These are phyloP conservation scores for Solanum dulcamara DNA, from an alignment of 257 asterid species.

Conservation along the genomic window DNA sequence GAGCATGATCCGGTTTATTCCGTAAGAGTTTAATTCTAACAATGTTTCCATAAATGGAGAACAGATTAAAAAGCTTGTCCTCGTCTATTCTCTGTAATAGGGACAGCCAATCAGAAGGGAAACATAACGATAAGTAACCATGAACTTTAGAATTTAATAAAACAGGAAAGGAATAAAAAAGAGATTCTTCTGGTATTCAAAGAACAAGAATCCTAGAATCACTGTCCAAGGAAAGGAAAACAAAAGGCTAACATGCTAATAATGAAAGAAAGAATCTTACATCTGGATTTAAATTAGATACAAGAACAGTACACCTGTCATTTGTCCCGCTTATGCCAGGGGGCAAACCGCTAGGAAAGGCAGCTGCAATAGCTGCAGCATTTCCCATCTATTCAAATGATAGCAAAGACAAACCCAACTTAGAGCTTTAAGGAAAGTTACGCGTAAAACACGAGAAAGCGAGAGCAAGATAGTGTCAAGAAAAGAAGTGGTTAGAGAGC, in stretches of 20 bases:
- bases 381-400: slow-evolving; percentile 51
- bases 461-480: background rate
- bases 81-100: slow-evolving; percentile 67
- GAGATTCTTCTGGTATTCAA: background rate
- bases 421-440: background rate
- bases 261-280: slow-evolving; percentile 32
- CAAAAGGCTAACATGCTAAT: background rate
- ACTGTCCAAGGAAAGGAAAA: background rate
- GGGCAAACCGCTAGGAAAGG: slow-evolving; percentile 92
- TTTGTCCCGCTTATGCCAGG: slow-evolving; percentile 89
- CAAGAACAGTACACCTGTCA: slow-evolving; percentile 90
- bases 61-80: slow-evolving; percentile 91
- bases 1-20: slow-evolving; percentile 92
- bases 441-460: background rate
- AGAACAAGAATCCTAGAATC: background rate
- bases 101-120: background rate
- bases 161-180: background rate
- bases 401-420: background rate
- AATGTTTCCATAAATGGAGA: slow-evolving; percentile 92
- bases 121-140: background rate
- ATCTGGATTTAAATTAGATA: slow-evolving; percentile 76
- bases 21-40: slow-evolving; percentile 84
- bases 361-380: slow-evolving; percentile 94
- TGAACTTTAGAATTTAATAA: background rate
- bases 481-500: background rate